These are phyloP conservation scores for Diphasiastrum complanatum DNA, from an alignment of 83 land plant species.

Conservation along the genomic window DNA sequence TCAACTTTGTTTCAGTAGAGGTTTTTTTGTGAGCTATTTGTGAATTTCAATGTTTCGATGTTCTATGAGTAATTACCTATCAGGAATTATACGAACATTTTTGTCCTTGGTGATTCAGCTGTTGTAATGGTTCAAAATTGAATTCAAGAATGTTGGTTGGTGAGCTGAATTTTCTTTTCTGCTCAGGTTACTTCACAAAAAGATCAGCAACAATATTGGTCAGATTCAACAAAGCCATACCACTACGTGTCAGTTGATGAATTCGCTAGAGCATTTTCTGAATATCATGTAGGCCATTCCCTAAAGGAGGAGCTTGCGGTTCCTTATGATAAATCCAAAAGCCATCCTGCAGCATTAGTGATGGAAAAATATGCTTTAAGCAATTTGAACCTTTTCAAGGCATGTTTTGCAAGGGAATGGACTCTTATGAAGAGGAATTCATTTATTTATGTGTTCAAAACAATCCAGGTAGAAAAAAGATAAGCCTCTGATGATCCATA, in stretches of 20 bases:
- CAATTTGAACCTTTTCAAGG: slow-evolving; percentile 33
- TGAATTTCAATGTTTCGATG: too few species aligned
- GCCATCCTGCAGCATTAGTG: slow-evolving; percentile 47
- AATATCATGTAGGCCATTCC: slow-evolving; percentile 41
- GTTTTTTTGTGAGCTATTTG: too few species aligned
- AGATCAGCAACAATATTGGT: slow-evolving; percentile 53
- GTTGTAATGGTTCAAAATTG: too few species aligned
- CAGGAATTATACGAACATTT: too few species aligned
- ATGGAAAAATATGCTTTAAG: slow-evolving; percentile 35
- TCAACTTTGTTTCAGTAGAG: too few species aligned
- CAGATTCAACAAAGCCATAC: slow-evolving; percentile 24
- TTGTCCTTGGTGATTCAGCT: too few species aligned
- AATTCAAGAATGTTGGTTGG: neutral
- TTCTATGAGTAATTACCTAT: too few species aligned
- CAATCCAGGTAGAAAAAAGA: slow-evolving; percentile 29
- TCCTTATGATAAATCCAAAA: slow-evolving; percentile 45
- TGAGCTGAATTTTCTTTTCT: neutral
- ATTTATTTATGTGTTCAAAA: slow-evolving; percentile 52
- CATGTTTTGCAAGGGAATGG: slow-evolving; percentile 43
- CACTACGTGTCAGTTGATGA: slow-evolving; percentile 41
- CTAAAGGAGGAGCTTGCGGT: slow-evolving; percentile 32
- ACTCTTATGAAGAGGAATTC: slow-evolving; percentile 56
- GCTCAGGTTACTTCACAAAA: slow-evolving; percentile 44
- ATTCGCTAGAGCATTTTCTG: slow-evolving; percentile 45
- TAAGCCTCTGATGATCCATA: neutral